phyloP scores from a whole-genome alignment of 2,329 filamentous ascomycete species.

The Colletotrichum sublineola region DNA sequence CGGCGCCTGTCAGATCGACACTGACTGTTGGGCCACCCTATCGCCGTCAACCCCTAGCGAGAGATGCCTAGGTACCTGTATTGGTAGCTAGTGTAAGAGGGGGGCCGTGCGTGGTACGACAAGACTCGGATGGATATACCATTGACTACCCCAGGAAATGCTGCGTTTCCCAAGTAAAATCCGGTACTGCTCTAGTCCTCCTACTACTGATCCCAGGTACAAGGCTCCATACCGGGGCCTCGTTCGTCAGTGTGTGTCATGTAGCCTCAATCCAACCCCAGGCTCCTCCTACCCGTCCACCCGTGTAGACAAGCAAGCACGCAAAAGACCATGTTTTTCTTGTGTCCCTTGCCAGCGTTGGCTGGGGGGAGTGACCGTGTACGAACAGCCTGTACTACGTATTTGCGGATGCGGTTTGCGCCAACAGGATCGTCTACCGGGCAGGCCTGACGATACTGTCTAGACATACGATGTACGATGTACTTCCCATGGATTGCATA shows the following conservation, averaged over 20 bases:
- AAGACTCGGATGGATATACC: slow-evolving; percentile 11
- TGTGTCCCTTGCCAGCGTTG: slow-evolving; percentile 5
- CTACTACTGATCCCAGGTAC: background rate
- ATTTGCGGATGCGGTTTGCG: slow-evolving; percentile 10
- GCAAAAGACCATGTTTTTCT: slow-evolving; percentile 31
- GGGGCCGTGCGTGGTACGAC: slow-evolving; percentile 25
- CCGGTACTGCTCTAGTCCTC: slow-evolving; percentile 8
- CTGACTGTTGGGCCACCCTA: slow-evolving; percentile 10
- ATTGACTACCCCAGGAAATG: background rate
- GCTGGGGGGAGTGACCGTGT: background rate
- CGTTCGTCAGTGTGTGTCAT: slow-evolving; percentile 11
- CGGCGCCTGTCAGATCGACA: slow-evolving; percentile 21
- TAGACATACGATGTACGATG: no score
- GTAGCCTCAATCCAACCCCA: slow-evolving; percentile 10
- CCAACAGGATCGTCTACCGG: background rate
- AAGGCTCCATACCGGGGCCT: slow-evolving; percentile 1
- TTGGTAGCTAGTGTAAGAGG: background rate
- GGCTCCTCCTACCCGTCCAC: slow-evolving; percentile 4
- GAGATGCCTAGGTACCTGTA: no score
- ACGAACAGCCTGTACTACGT: background rate
- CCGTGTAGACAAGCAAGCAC: background rate
- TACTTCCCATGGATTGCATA: background rate
- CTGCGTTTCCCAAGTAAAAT: background rate
- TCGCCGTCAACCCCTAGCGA: slow-evolving; percentile 28
- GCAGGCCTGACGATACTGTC: background rate